These are phyloP conservation scores for Moesziomyces parantarcticus DNA, from an alignment of 1,284 basidiomycete species.

Conservation along the genomic window DNA sequence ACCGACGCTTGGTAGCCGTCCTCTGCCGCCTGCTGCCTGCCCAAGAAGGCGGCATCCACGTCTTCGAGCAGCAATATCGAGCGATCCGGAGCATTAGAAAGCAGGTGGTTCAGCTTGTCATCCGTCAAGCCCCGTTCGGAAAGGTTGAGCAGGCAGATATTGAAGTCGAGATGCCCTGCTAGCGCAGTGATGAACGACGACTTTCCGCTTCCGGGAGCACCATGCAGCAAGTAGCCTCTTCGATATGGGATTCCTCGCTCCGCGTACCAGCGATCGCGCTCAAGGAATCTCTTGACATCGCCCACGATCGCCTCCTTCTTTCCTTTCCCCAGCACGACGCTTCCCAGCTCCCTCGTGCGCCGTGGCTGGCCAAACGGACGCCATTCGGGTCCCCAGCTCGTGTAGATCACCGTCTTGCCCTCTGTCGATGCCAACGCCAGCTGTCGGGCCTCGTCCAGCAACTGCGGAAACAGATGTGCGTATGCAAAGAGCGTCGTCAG, in stretches of 20 bases:
- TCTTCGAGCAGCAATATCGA: conserved; percentile 95
- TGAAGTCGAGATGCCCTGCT: conserved; percentile 86
- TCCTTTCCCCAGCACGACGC: conserved; percentile 88
- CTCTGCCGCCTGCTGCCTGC: conserved; percentile 50
- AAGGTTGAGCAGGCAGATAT: conserved; percentile 95
- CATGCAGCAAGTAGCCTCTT: conserved; percentile 92
- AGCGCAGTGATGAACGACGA: conserved; percentile 98
- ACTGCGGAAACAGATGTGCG: conserved; percentile 80
- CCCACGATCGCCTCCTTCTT: conserved; percentile 81
- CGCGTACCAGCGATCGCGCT: conserved; percentile 90
- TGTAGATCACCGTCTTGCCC: conserved; percentile 95
- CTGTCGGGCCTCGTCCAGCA: conserved; percentile 88
- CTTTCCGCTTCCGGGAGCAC: conserved; percentile 97
- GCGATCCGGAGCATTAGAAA: conserved; percentile 91
- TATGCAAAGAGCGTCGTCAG: conserved; percentile 91
- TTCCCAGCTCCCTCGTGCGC: conserved; percentile 84
- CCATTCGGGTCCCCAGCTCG: conserved; percentile 97
- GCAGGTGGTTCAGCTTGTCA: conserved; percentile 92
- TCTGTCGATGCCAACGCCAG: conserved; percentile 86
- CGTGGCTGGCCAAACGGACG: conserved; percentile 92
- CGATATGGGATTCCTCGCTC: conserved; percentile 98
- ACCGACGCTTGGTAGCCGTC: conserved; percentile 73
- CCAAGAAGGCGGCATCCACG: conserved; percentile 92
- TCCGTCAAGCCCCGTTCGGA: conserved; percentile 96
- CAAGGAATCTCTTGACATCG: conserved; percentile 85